phyloP scores from a whole-genome alignment of 805 yeast species.

The Scheffersomyces lignosus region DNA sequence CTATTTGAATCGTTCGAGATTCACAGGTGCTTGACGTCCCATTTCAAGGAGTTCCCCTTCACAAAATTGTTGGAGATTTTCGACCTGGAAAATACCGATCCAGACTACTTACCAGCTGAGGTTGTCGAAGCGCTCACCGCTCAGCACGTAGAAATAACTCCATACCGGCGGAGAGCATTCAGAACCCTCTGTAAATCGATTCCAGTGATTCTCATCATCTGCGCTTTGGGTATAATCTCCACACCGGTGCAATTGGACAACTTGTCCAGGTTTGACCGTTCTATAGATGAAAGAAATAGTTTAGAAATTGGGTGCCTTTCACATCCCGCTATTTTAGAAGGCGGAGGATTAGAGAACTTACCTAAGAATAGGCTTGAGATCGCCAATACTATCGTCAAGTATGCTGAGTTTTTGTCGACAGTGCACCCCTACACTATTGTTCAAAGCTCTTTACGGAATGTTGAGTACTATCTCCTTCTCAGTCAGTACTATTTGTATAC shows the following conservation, averaged over 20 bases:
- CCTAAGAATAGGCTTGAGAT: constrained; percentile 20
- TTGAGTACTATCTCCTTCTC: constrained; percentile 20
- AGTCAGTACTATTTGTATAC: constrained; percentile 28
- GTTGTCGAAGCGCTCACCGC: constrained; percentile 12
- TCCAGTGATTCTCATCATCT: constrained; percentile 26
- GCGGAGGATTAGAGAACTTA: constrained; percentile 4
- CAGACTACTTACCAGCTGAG: constrained; percentile 10
- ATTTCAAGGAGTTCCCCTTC: constrained; percentile 19
- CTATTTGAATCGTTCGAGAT: constrained; percentile 30
- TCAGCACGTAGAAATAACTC: constrained; percentile 15
- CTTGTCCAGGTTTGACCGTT: constrained; percentile 24
- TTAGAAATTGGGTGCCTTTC: constrained; percentile 20
- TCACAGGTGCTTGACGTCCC: constrained; percentile 11
- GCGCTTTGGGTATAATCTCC: constrained; percentile 34
- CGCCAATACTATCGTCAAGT: constrained; percentile 21
- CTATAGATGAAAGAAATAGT: constrained; percentile 27
- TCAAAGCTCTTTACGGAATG: constrained; percentile 15
- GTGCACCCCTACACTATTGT: constrained; percentile 20
- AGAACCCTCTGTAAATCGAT: constrained; percentile 18
- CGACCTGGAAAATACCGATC: constrained; percentile 3
- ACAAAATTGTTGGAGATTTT: constrained; percentile 11
- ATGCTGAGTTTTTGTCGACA: constrained; percentile 18
- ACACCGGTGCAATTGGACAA: constrained; percentile 35
- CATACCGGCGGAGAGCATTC: constrained; percentile 19
- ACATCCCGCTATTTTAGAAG: constrained; percentile 4